phyloP scores from a whole-genome alignment of 371 early-diverging fungal genomes.

The Encephalitozoon intestinalis region DNA sequence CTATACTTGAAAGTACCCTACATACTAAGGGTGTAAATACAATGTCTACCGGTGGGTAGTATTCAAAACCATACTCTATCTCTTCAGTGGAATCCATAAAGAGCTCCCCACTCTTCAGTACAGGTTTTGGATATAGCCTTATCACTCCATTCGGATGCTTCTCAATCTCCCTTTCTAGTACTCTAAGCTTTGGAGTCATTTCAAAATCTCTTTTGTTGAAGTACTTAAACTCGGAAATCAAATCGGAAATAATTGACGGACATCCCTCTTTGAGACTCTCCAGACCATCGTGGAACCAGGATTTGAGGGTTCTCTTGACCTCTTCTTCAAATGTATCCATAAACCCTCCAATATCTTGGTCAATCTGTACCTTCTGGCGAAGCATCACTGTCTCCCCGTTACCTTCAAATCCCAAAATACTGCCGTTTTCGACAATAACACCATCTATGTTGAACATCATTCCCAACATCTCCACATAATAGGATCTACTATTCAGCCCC shows the following conservation, averaged over 20 bases:
- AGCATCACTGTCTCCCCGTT: conserved; percentile 3
- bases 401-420: conserved; percentile 2
- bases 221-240: not conserved
- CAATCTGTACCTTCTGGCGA: not conserved
- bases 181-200: not conserved
- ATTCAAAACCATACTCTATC: conserved; percentile 18
- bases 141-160: not conserved
- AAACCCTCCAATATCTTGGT: not conserved
- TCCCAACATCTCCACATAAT: not conserved
- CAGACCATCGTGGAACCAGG: not conserved
- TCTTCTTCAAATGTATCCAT: not conserved
- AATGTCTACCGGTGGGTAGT: conserved; percentile 35
- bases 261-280: not conserved
- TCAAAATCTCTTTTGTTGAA: conserved; percentile 1
- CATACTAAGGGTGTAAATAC: conserved; percentile 35
- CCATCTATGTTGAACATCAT: conserved; percentile 26
- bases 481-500: conserved; percentile 50
- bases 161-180: not conserved
- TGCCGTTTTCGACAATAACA: not conserved
- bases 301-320: not conserved
- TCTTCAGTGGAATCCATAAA: not conserved
- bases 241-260: not conserved
- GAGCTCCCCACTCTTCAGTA: not conserved
- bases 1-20: conserved; percentile 29
- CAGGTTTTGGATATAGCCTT: conserved; percentile 6